These are phyloP conservation scores for Mycogone perniciosa DNA, from an alignment of 2,329 filamentous ascomycete species.

Conservation along the genomic window DNA sequence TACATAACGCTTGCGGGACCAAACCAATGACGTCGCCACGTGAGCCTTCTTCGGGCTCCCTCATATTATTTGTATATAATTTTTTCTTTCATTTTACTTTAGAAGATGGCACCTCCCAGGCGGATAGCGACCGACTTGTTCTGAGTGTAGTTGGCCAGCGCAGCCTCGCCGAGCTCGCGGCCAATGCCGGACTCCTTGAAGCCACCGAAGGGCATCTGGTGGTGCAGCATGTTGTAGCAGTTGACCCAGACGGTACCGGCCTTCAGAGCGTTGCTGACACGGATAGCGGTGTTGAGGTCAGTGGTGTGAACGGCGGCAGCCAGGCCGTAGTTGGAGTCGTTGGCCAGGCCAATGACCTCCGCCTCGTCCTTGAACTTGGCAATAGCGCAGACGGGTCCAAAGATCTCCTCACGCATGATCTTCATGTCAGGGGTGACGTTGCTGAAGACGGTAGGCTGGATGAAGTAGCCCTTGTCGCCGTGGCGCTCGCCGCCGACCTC, in stretches of 20 bases:
- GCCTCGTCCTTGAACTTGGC: slow-evolving; percentile 80
- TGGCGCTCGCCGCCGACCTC: slow-evolving; percentile 49
- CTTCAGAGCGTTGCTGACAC: slow-evolving; percentile 66
- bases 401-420: slow-evolving; percentile 90
- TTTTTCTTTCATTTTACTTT: slow-evolving; percentile 1
- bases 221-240: slow-evolving; percentile 65
- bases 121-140: slow-evolving; percentile 58
- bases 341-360: slow-evolving; percentile 68
- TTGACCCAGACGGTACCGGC: slow-evolving; percentile 62
- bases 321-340: slow-evolving; percentile 73
- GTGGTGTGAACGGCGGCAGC: slow-evolving; percentile 78
- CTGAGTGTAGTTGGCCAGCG: slow-evolving; percentile 61
- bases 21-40: neutral
- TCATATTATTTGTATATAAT: neutral
- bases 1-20: neutral
- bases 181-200: slow-evolving; percentile 76
- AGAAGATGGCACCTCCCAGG: slow-evolving; percentile 19
- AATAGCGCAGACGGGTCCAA: slow-evolving; percentile 79
- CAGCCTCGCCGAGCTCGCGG: slow-evolving; percentile 65
- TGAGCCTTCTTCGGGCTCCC: neutral
- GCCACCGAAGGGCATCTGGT: slow-evolving; percentile 63
- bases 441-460: slow-evolving; percentile 85
- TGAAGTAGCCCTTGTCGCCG: slow-evolving; percentile 79
- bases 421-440: slow-evolving; percentile 78
- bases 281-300: slow-evolving; percentile 74